Percentiles rank a stretch among this genome's conserved stretches.
Evolutionary conservation across 768 basidiomycete species (phyloP).

Genomic region (Cystobasidium ongulense): DNA sequence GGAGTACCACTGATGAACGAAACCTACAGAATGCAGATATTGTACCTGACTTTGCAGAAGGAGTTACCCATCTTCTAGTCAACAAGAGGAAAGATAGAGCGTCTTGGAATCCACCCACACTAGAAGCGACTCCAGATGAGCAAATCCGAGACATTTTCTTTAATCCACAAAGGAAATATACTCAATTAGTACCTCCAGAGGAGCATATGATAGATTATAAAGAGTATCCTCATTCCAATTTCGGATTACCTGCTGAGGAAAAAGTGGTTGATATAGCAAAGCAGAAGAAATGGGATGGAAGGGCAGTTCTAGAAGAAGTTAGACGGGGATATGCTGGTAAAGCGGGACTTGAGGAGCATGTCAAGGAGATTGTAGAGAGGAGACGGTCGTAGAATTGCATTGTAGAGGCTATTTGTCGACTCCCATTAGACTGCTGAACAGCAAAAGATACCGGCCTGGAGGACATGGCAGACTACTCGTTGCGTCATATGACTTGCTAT

Average conservation of each 20-base stretch:
- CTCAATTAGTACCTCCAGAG: constrained; percentile 30
- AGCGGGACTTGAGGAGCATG: constrained; percentile 63
- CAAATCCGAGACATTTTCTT: constrained; percentile 64
- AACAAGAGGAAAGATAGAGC: constrained; percentile 46
- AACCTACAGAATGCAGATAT: constrained; percentile 56
- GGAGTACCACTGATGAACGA: background rate
- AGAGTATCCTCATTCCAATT: constrained; percentile 45
- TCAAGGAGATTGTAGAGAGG: constrained; percentile 65
- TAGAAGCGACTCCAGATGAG: constrained; percentile 56
- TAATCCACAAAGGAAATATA: constrained; percentile 32
- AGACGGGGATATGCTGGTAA: constrained; percentile 51
- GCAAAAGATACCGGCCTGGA: no score
- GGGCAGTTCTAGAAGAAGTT: constrained; percentile 59
- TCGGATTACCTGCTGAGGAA: constrained; percentile 67
- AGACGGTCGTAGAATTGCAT: constrained; percentile 37
- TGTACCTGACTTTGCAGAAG: constrained; percentile 72
- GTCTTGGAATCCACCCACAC: constrained; percentile 42
- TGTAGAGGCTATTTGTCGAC: no score
- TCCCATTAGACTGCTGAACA: no score
- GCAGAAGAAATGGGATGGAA: constrained; percentile 57
- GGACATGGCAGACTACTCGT: no score
- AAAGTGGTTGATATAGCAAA: constrained; percentile 63
- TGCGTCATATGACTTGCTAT: no score
- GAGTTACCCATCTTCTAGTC: constrained; percentile 63
- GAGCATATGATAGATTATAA: constrained; percentile 31